Evolutionary conservation across 768 basidiomycete species (phyloP), one percentile per base, ranked within the genome.

Genomic region (Guyanaporus albipodus): DNA sequence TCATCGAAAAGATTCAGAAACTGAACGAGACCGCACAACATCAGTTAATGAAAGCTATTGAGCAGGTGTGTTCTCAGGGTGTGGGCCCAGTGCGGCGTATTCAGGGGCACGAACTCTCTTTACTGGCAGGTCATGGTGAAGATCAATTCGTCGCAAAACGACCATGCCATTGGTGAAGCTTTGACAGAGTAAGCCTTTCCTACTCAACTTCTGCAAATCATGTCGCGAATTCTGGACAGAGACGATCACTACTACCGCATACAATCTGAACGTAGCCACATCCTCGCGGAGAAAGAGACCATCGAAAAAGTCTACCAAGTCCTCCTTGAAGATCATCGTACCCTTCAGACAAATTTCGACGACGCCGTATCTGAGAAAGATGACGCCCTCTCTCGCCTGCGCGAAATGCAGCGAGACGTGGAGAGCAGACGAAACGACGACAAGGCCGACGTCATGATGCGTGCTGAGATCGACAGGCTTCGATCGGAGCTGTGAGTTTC

Each of bases 21-120:
- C 66, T 96, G 52, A 85, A 79, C 50, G 87, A 95, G 66, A 75
- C 70, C 15, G 84, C 92, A 60, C 93, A 96, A 69, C 88, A 91
- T 62, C 75, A 82, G 59, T 70, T 96, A 43, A 97, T 96, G 94
- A 85, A 79, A 67, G 87, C 90, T 32, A 95, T 96, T 49, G 93
- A 96, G 67, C 87, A 90, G 75, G 92, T 90, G 48, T 43, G 77
- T 64, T 29, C 23, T 44, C 50, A 17, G 36, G n/a, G 14, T 28
- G 31, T 38, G 21, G 38, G 1, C 6, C 6, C 28, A 22, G 31
- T 33, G 36, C n/a, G 34, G 28, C 31, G 28, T 21, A 19, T 19
- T 49, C 47, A 47, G 39, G 33, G 31, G 17, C 31, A 45, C 21
- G 40, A 42, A 40, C 19, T 15, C 6, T 22, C 22, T 36, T 42